Evolutionary conservation across 345 rosid species (phyloP).

Genomic region (Euclidium syriacum): DNA sequence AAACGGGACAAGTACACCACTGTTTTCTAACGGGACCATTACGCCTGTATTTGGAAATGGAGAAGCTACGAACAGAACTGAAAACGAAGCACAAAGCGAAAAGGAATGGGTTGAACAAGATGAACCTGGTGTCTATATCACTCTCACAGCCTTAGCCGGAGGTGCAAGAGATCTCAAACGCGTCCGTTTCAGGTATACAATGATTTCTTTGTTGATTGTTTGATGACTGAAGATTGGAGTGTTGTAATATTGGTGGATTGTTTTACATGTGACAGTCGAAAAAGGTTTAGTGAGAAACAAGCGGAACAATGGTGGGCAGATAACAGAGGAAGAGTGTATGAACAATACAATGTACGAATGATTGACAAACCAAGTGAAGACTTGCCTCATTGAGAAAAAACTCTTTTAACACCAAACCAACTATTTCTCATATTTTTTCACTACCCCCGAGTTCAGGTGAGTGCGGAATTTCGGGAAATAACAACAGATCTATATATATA

Average conservation of each 20-base stretch:
- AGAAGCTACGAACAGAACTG: slow-evolving; percentile 54
- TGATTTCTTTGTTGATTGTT: background rate
- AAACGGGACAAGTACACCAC: slow-evolving; percentile 36
- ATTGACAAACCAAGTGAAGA: slow-evolving; percentile 77
- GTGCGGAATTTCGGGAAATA: slow-evolving; percentile 20
- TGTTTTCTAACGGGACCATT: slow-evolving; percentile 53
- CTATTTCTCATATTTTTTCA: slow-evolving; percentile 13
- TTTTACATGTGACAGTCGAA: slow-evolving; percentile 71
- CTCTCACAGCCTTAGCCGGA: slow-evolving; percentile 80
- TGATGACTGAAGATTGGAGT: background rate
- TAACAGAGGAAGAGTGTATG: slow-evolving; percentile 84
- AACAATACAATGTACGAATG: slow-evolving; percentile 77
- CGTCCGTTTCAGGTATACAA: slow-evolving; percentile 94
- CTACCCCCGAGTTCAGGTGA: slow-evolving; percentile 22
- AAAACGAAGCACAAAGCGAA: slow-evolving; percentile 57
- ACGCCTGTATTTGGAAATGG: slow-evolving; percentile 37
- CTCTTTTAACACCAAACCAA: slow-evolving; percentile 20
- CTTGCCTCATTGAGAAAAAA: slow-evolving; percentile 53
- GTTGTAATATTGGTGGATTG: background rate
- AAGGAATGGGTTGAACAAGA: slow-evolving; percentile 97
- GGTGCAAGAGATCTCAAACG: slow-evolving; percentile 94
- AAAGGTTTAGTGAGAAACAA: slow-evolving; percentile 90
- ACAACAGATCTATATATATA: too few species aligned
- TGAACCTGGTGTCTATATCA: slow-evolving; percentile 94
- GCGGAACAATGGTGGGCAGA: slow-evolving; percentile 99